These are phyloP conservation scores for Kandelia obovata DNA, from an alignment of 345 rosid species.

Conservation along the genomic window DNA sequence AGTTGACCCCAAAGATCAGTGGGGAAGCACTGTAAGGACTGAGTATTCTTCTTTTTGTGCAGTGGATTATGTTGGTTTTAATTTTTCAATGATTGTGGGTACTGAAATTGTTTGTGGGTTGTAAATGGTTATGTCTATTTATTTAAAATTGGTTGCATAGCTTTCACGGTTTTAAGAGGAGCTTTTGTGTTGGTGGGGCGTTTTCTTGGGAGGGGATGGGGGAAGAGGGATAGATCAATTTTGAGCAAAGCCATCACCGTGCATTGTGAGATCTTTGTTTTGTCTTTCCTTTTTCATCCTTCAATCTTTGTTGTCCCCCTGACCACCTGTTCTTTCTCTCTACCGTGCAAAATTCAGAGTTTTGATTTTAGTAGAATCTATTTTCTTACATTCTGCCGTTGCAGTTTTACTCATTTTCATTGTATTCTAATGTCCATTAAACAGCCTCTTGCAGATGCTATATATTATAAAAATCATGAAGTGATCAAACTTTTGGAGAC, in stretches of 20 bases:
- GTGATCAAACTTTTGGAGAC: constrained; percentile 75
- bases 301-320: too few species aligned
- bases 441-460: constrained; percentile 96
- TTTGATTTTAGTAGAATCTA: background rate
- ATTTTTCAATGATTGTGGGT: background rate
- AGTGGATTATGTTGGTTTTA: background rate
- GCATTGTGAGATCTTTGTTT: too few species aligned
- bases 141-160: too few species aligned
- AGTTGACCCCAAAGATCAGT: constrained; percentile 66
- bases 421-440: constrained; percentile 26
- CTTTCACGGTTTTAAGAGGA: too few species aligned
- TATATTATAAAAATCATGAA: constrained; percentile 68
- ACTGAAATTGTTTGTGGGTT: background rate
- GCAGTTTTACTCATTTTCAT: background rate
- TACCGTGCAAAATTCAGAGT: background rate
- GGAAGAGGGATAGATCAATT: background rate
- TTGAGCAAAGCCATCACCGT: background rate
- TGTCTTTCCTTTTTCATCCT: too few species aligned
- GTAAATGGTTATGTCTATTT: background rate
- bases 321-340: background rate
- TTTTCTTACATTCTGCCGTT: background rate
- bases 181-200: too few species aligned
- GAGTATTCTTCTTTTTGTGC: background rate
- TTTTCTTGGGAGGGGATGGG: too few species aligned
- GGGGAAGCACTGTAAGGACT: constrained; percentile 91